Evolutionary conservation across 1,284 basidiomycete genomes (phyloP), one percentile per base, ranked within the genome.

Genomic region (Rhodotorula sp.): DNA sequence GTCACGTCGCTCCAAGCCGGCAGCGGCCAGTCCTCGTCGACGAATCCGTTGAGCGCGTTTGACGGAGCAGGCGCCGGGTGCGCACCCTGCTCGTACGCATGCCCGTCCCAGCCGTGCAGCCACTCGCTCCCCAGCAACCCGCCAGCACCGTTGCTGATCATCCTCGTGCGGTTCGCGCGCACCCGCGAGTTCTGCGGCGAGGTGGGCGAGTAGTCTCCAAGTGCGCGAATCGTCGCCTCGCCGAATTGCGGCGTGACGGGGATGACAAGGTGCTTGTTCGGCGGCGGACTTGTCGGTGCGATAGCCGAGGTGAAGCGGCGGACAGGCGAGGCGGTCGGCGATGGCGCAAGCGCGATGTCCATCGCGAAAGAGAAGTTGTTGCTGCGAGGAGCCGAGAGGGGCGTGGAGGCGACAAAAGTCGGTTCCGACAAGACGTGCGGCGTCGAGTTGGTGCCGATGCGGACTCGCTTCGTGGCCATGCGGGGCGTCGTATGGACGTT

Each of bases 121-220:
- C 63, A 64, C 20, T 64, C 63, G 62, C 52, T 56, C 10, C 27
- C 54, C 51, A 69, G 59, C 27, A 64, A 62, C 2, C 61, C 68
- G 17, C 68, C 69, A 32, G 66, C 67, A 10, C 48, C 63, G 34
- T 65, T 64, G 64, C 72, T 73, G 54, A 68, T 46, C 60, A 71
- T 65, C 24, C 72, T 60, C n/a, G 48, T 64, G 13, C 72, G 59
- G 13, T 61, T 59, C 3, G 60, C 59, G 53, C 72, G 72, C 39
- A 29, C 36, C 10, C 60, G 49, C 20, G 36, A 68, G 59, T 64
- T 67, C 29, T 68, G 61, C 11, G 73, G 73, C 34, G 71, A 73
- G 27, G 68, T 64, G 9, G 73, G 73, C 34, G 71, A 67, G 49
- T 74, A 74, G 59, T 74, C 70, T n/a, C 71, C 64, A 20, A 55